Base-by-base conservation (phyloP, 352 stramenopile genomes). In the Phytopythium kandeliae region DNA sequence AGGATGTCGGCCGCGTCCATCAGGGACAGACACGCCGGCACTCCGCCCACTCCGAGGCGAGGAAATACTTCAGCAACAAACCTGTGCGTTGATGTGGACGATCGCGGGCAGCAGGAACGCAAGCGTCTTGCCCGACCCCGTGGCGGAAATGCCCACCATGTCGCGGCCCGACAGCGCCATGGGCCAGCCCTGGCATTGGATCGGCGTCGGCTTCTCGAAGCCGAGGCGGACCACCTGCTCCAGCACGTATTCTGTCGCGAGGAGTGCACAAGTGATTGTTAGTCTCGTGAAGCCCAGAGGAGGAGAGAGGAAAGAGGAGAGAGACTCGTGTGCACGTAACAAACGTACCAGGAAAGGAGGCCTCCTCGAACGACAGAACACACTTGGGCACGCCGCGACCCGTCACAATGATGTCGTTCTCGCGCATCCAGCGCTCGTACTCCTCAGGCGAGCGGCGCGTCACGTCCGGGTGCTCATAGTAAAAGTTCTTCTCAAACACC, bases 21-120 rank as follows among this genome's bases (percentile, higher is more conserved):
- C 28, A 31, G 9, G 28, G 28, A 31, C 28, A 31, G 40, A 33
- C 24, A 17, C 22, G 21, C 19, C 30, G n/a, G 12, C n/a, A 35
- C 4, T 11, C 26, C 9, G 16, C 13, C 31, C 22, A n/a, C 47
- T 25, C 13, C 4, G 22, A 24, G 17, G 35, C 33, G 4, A 42
- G 19, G 5, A 15, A 44, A 24, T 56, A 65, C 58, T 65, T 69
- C 67, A 77, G 60, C 25, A 55, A 90, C 82, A 81, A 93, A 98
- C 96, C 93, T 98, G 95, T 62, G 96, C 97, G 78, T 99, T 99
- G 81, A 99, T 99, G 76, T 99, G 97, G 62, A 99, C 97, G 86
- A 99, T 98, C 33, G 92, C 97, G 13, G 97, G 97, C n/a, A 99
- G 78, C 64, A 99, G 85, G 78, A 99, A 99, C 31, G 96, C 94